These are phyloP conservation scores for Blastocystis hominis DNA, from an alignment of 352 stramenopile species.

Conservation along the genomic window DNA sequence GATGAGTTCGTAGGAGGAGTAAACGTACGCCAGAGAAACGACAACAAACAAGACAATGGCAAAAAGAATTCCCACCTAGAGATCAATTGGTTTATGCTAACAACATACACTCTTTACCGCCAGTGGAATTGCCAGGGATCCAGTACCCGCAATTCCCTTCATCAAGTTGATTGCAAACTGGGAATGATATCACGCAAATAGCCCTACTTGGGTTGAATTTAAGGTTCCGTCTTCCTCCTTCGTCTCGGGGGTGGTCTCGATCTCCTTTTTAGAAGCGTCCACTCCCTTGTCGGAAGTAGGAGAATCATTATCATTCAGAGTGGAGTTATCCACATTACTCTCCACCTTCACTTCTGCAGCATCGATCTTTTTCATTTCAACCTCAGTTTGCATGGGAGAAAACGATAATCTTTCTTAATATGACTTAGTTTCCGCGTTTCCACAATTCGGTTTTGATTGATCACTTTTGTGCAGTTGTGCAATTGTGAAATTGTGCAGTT, in stretches of 20 bases:
- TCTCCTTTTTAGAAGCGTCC: not conserved
- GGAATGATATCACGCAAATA: not conserved
- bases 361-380: constrained; percentile 19
- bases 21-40: constrained; percentile 8
- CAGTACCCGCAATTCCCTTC: constrained; percentile 55
- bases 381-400: not conserved
- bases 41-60: constrained; percentile 16
- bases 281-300: not conserved
- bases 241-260: not conserved
- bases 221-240: not conserved
- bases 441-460: not conserved
- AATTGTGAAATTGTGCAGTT: not conserved
- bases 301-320: not conserved
- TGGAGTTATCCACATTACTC: not conserved
- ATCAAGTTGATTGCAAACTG: constrained; percentile 58
- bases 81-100: too few relatives aligned
- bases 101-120: not conserved
- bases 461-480: not conserved
- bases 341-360: not conserved
- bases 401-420: not conserved
- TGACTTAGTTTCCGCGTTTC: constrained; percentile 6
- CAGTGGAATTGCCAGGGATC: not conserved
- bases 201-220: not conserved
- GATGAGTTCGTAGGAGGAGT: constrained; percentile 40
- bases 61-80: constrained; percentile 26